Base-by-base conservation (phyloP, 2,329 filamentous ascomycete genomes). In the Talaromyces islandicus region DNA sequence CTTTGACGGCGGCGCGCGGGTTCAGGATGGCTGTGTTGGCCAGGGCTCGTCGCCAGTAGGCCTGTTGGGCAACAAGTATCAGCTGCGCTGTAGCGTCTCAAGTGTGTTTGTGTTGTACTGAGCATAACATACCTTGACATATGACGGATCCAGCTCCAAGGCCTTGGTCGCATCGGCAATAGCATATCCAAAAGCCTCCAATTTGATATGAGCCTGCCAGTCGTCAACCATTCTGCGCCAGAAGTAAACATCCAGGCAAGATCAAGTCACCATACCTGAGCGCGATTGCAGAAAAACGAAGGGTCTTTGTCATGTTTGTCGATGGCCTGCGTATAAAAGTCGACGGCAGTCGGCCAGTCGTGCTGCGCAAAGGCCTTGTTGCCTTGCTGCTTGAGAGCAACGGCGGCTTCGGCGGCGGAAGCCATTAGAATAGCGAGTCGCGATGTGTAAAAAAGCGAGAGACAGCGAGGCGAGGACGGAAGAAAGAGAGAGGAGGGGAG, bases 151-250 rank as follows among this genome's bases (percentile, higher is more conserved):
- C 61, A 97, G 80, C 73, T 96, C 91, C 70, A 97, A 87, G 17
- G 94, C 94, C 76, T 90, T 95, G 57, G 89, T 90, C 32, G 93
- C 91, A 77, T 99, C 94, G 57, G 87, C 83, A 68, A 97, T 89
- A 25, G 94, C 92, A 78, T 93, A 96, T 43, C 94, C 94, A 73
- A 92, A 97, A 21, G 93, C 87, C 76, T 99, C 94, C 43, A 93
- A 88, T 79, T 97, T 97, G 76, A 99, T 93, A 74, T 99, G 84
- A 65, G 91, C 91, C 91, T 96, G 69, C 38, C 58, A 35, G 30
- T 12, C 19, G 56, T 67, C 54, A 67, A 65, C 55, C 43, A 12
- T 32, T 24, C 25, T 2, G 11, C 19, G 60, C 60, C 32, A 9
- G 14, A 25, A 52, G 30, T 17, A 43, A 46, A 58, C 17, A n/a